phyloP scores from a whole-genome alignment of 2,329 filamentous ascomycete genomes.

The Microdochium trichocladiopsis region DNA sequence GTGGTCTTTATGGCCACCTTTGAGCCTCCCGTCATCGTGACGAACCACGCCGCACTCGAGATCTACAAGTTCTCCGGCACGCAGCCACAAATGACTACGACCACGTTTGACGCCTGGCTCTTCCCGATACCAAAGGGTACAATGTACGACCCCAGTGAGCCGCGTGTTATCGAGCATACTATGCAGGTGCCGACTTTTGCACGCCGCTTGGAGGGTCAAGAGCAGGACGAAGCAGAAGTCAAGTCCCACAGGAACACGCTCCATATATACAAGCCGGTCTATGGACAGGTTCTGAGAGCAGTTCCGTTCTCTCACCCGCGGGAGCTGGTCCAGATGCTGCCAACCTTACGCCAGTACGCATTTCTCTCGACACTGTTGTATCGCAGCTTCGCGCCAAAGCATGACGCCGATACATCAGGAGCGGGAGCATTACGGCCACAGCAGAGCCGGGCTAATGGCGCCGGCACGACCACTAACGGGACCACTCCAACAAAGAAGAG shows the following conservation, averaged over 20 bases:
- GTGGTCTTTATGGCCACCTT: conserved; percentile 70
- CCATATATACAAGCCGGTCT: conserved; percentile 66
- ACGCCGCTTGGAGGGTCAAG: conserved; percentile 13
- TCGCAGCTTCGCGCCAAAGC: conserved; percentile 45
- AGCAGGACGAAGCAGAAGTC: conserved; percentile 16
- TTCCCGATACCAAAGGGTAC: conserved; percentile 45
- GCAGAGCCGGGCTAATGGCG: conserved; percentile 6
- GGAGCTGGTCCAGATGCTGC: conserved; percentile 69
- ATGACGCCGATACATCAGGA: conserved; percentile 4
- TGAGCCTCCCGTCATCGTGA: conserved; percentile 66
- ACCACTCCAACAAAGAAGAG: background rate
- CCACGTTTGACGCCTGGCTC: conserved; percentile 50
- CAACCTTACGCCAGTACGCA: conserved; percentile 68
- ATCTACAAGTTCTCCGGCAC: conserved; percentile 52
- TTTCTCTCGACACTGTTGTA: conserved; percentile 59
- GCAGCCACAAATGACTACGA: conserved; percentile 28
- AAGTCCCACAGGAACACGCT: conserved; percentile 52
- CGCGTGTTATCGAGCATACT: conserved; percentile 44
- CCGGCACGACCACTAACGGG: conserved; percentile 14
- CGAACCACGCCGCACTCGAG: conserved; percentile 54
- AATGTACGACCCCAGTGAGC: conserved; percentile 49
- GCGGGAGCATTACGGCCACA: background rate
- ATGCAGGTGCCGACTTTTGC: conserved; percentile 37
- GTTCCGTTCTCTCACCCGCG: conserved; percentile 73
- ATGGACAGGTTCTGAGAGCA: conserved; percentile 57